These are phyloP conservation scores for Mediolabrus comicus DNA, from an alignment of 108 stramenopile genomes.

Conservation along the genomic window DNA sequence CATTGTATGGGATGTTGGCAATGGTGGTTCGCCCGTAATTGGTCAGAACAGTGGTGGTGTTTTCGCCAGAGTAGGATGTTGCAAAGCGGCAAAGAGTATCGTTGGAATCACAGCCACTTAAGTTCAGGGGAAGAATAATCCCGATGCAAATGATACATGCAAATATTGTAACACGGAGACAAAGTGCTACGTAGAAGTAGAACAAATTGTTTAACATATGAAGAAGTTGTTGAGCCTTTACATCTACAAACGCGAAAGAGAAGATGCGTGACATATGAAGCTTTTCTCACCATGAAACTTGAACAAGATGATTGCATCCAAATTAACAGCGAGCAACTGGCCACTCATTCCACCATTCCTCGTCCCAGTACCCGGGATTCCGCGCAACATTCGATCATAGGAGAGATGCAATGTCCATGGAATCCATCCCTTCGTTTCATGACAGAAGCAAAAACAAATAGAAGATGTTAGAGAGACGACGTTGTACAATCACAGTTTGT, in stretches of 20 bases:
- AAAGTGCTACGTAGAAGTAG: slow-evolving; percentile 21
- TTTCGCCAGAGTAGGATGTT: background rate
- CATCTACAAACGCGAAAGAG: background rate
- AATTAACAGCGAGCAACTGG: slow-evolving; percentile 66
- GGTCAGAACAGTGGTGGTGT: slow-evolving; percentile 45
- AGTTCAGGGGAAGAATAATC: slow-evolving; percentile 71
- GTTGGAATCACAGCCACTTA: slow-evolving; percentile 45
- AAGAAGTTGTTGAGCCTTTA: background rate
- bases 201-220: background rate
- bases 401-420: slow-evolving; percentile 57
- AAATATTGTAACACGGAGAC: slow-evolving; percentile 57
- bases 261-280: background rate
- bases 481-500: too few relatives aligned
- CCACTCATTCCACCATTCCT: slow-evolving; percentile 66
- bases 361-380: slow-evolving; percentile 85
- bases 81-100: background rate
- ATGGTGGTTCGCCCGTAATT: slow-evolving; percentile 78
- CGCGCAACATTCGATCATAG: slow-evolving; percentile 70
- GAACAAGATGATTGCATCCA: slow-evolving; percentile 82
- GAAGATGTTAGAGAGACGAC: background rate
- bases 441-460: background rate
- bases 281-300: slow-evolving; percentile 70
- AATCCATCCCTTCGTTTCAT: slow-evolving; percentile 57
- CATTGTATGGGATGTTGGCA: slow-evolving; percentile 55
- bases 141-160: slow-evolving; percentile 58